These are phyloP conservation scores for Cornus kousa DNA, from an alignment of 148 eudicot genomes.

Conservation along the genomic window DNA sequence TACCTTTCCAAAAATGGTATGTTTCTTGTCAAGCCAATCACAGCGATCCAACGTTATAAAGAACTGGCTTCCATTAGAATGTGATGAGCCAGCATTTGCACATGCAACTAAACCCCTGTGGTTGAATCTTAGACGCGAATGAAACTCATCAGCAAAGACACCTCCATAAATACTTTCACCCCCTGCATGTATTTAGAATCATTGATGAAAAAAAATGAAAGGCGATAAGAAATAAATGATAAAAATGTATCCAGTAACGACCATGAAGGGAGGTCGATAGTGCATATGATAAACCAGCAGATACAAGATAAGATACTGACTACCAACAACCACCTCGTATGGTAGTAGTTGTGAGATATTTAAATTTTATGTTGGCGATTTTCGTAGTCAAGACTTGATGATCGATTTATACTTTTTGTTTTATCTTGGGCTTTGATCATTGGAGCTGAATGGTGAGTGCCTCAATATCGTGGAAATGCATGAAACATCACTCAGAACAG, in stretches of 20 bases:
- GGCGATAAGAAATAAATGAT: background rate
- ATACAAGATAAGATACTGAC: no score
- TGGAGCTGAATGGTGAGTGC: no score
- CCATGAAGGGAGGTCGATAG: background rate
- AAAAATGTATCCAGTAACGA: background rate
- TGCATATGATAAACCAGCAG: background rate
- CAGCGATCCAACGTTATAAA: slow-evolving; percentile 86
- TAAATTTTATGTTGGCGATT: no score
- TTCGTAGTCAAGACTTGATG: no score
- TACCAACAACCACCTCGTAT: no score
- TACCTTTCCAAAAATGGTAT: slow-evolving; percentile 97
- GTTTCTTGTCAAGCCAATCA: slow-evolving; percentile 95
- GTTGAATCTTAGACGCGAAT: slow-evolving; percentile 88
- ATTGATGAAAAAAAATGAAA: background rate
- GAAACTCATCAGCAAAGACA: slow-evolving; percentile 80
- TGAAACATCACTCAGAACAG: no score
- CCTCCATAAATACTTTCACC: slow-evolving; percentile 96
- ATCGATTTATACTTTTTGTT: no score
- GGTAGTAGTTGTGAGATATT: no score
- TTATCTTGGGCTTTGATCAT: no score
- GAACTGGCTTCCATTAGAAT: slow-evolving; percentile 95
- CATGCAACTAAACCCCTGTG: slow-evolving; percentile 97
- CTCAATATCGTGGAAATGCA: no score
- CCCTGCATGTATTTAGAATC: slow-evolving; percentile 40
- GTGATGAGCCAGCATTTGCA: slow-evolving; percentile 81